Percentiles rank a stretch among this genome's conserved stretches.
Conservation (phyloP, 495 filamentous ascomycete species). For the Penicillium chermesinum region DNA sequence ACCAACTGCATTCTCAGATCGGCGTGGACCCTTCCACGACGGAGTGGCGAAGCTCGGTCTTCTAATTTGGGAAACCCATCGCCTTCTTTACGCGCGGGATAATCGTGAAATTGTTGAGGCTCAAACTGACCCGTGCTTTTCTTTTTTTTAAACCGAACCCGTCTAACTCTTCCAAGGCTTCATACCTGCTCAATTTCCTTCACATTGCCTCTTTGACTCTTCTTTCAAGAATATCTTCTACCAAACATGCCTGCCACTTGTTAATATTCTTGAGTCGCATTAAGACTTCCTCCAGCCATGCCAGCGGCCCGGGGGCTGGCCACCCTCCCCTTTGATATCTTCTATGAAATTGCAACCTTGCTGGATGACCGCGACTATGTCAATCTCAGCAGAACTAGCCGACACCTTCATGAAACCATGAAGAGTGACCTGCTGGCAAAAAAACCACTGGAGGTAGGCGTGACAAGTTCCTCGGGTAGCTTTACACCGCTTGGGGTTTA, state of each 20-base stretch:
- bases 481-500: not conserved
- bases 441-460: conserved; percentile 56
- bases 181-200: no score
- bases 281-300: conserved; percentile 12
- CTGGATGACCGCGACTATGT: conserved; percentile 41
- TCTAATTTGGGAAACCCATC: no score
- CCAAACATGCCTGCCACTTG: not conserved
- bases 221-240: not conserved
- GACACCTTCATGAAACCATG: conserved; percentile 47
- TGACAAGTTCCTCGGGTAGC: conserved; percentile 1
- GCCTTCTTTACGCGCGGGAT: no score
- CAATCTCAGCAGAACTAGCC: conserved; percentile 47
- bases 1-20: no score
- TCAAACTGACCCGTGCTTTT: not conserved
- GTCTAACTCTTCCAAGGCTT: not conserved
- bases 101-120: no score
- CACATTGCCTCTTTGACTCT: not conserved
- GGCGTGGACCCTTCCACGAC: no score
- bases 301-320: conserved; percentile 24
- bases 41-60: no score
- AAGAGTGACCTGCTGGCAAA: conserved; percentile 59
- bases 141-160: not conserved
- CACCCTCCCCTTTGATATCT: conserved; percentile 58
- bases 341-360: conserved; percentile 49
- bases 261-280: not conserved